A percentile compares a stretch with the other conserved stretches of the same genome.
phyloP scores from a whole-genome alignment of 306 rosid genomes.

The Dryas alaskensis region DNA sequence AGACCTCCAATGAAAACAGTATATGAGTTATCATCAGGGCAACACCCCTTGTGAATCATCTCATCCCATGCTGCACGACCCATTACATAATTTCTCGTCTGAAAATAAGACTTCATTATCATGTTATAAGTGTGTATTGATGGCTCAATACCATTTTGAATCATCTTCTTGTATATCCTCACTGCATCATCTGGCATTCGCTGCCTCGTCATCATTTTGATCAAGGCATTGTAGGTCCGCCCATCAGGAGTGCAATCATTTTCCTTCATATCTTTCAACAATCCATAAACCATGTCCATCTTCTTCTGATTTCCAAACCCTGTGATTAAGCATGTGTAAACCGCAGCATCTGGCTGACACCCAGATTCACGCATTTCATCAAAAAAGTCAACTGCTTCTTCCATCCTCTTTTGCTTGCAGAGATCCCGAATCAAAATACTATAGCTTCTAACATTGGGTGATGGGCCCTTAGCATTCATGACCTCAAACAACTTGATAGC shows the following conservation, averaged over 20 bases:
- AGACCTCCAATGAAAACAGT: conserved; percentile 75
- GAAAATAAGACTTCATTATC: conserved; percentile 85
- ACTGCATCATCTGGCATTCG: conserved; percentile 78
- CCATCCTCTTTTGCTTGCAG: conserved; percentile 66
- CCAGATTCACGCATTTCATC: conserved; percentile 60
- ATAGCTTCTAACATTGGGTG: conserved; percentile 63
- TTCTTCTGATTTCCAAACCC: conserved; percentile 83
- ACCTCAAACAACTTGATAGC: conserved; percentile 81
- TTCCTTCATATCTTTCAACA: conserved; percentile 62
- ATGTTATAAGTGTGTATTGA: conserved; percentile 81
- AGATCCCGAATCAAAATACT: conserved; percentile 63
- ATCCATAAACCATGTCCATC: conserved; percentile 57
- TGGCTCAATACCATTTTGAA: conserved; percentile 55
- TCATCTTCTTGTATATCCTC: conserved; percentile 73
- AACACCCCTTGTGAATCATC: conserved; percentile 66
- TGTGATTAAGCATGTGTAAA: conserved; percentile 73
- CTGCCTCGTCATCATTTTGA: conserved; percentile 67
- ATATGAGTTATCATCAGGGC: conserved; percentile 85
- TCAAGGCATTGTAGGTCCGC: conserved; percentile 68
- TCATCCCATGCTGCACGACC: conserved; percentile 66
- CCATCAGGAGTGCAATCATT: conserved; percentile 70
- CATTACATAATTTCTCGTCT: conserved; percentile 59
- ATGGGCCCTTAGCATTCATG: conserved; percentile 86
- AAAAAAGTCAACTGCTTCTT: conserved; percentile 60
- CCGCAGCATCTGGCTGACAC: conserved; percentile 55